Conservation (phyloP, 2,329 filamentous ascomycete genomes). For the Penicillium sp. region DNA sequence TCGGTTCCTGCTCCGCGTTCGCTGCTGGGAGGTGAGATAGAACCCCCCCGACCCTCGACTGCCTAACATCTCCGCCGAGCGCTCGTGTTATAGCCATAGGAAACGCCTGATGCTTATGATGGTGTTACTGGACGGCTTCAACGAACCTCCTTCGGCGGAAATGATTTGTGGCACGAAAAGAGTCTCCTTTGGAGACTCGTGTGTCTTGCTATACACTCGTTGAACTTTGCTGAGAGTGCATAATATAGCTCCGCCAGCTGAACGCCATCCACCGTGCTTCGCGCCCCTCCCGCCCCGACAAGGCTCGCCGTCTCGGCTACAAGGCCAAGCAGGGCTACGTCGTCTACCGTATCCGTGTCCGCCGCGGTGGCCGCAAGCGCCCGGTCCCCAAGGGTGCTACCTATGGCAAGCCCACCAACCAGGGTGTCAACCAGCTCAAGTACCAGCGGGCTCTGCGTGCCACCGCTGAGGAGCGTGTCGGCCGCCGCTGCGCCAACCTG, state of each 20-base stretch:
- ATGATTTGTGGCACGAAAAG: slow-evolving; percentile 47
- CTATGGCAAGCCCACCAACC: slow-evolving; percentile 99
- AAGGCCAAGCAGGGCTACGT: slow-evolving; percentile 99
- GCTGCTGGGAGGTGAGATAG: slow-evolving; percentile 90
- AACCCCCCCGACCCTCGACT: slow-evolving; percentile 35
- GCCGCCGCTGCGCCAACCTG: slow-evolving; percentile 97
- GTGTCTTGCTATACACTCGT: slow-evolving; percentile 92
- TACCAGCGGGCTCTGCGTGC: slow-evolving; percentile 98
- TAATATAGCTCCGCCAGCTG: slow-evolving; percentile 99
- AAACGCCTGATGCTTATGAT: slow-evolving; percentile 27
- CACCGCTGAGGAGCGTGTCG: slow-evolving; percentile 99
- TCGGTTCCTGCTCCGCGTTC: slow-evolving; percentile 98
- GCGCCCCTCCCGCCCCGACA: slow-evolving; percentile 96
- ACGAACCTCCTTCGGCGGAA: slow-evolving; percentile 36
- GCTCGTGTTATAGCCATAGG: slow-evolving; percentile 37
- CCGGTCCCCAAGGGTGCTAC: slow-evolving; percentile 97
- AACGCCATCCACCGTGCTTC: slow-evolving; percentile 99
- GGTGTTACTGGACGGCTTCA: slow-evolving; percentile 35
- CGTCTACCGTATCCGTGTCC: slow-evolving; percentile 98
- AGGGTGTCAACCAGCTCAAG: slow-evolving; percentile 99
- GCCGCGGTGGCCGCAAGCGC: slow-evolving; percentile 97
- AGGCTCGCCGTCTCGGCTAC: slow-evolving; percentile 99
- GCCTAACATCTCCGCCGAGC: slow-evolving; percentile 39
- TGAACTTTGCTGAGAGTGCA: slow-evolving; percentile 99
- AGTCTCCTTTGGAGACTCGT: slow-evolving; percentile 30